Conservation (phyloP, 1,139 yeast species). For the Blastobotrys ciferrii region DNA sequence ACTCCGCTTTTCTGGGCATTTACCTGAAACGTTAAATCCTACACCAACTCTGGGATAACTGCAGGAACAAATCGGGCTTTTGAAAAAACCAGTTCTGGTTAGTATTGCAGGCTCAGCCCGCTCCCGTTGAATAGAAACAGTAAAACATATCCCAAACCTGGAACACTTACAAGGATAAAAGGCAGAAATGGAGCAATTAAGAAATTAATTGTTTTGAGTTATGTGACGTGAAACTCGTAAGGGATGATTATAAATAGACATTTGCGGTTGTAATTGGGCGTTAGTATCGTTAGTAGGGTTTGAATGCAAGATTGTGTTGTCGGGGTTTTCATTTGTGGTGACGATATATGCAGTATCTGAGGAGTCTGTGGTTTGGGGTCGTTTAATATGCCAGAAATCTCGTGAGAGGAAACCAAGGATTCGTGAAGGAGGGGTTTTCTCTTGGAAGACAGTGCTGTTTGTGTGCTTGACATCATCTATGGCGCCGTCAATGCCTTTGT, state of each 20-base stretch:
- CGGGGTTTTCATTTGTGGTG: not conserved
- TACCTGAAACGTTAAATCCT: no score
- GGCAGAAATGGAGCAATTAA: no score
- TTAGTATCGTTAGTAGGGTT: not conserved
- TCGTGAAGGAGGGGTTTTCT: not conserved
- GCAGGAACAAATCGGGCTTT: no score
- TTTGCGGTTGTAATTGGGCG: not conserved
- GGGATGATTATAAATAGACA: conserved; percentile 5
- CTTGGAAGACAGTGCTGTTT: not conserved
- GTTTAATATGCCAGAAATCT: not conserved
- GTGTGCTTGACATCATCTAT: no score
- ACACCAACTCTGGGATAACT: no score
- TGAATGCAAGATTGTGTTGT: not conserved
- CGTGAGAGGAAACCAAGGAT: not conserved
- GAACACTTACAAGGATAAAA: no score
- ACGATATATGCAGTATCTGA: conserved; percentile 12
- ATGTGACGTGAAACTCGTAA: not conserved
- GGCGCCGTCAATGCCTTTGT: not conserved
- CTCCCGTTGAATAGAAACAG: no score
- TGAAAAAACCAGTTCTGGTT: no score
- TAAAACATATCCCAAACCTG: no score
- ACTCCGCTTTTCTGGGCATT: no score
- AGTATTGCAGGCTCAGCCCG: no score
- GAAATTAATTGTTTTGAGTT: no score
- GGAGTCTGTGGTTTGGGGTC: conserved; percentile 14